These are phyloP conservation scores for Diaporthe nobilis DNA, from an alignment of 2,329 filamentous ascomycete species.

Conservation along the genomic window DNA sequence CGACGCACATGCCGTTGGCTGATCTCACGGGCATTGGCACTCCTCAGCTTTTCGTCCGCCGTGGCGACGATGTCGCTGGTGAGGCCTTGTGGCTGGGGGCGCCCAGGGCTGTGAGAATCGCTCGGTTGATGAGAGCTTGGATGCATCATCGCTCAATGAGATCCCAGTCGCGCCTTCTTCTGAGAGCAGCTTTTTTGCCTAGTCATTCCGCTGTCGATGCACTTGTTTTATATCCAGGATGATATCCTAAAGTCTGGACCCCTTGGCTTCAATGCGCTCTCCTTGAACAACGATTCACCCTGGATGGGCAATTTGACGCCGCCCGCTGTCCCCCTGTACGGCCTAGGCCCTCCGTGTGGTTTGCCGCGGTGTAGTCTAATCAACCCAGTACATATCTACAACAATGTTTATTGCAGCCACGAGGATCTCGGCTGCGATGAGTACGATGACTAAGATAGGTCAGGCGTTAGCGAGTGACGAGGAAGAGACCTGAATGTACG, in stretches of 20 bases:
- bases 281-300: background rate
- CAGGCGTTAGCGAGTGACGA: constrained; percentile 8
- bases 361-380: constrained; percentile 36
- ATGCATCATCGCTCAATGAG: no score
- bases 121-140: background rate
- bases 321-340: background rate
- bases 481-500: background rate
- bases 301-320: background rate
- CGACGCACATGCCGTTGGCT: background rate
- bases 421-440: constrained; percentile 95
- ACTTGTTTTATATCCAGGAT: background rate
- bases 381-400: constrained; percentile 83
- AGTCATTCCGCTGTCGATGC: background rate
- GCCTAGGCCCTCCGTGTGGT: background rate
- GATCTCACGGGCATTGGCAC: background rate
- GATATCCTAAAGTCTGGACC: background rate
- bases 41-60: background rate
- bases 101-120: background rate
- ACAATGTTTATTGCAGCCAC: constrained; percentile 95
- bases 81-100: background rate
- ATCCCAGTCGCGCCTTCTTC: background rate
- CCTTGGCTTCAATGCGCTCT: background rate
- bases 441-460: constrained; percentile 79
- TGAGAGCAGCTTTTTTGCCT: no score
- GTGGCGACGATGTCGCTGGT: background rate